Conservation (phyloP, 306 rosid species). For the Castanea crenata region DNA sequence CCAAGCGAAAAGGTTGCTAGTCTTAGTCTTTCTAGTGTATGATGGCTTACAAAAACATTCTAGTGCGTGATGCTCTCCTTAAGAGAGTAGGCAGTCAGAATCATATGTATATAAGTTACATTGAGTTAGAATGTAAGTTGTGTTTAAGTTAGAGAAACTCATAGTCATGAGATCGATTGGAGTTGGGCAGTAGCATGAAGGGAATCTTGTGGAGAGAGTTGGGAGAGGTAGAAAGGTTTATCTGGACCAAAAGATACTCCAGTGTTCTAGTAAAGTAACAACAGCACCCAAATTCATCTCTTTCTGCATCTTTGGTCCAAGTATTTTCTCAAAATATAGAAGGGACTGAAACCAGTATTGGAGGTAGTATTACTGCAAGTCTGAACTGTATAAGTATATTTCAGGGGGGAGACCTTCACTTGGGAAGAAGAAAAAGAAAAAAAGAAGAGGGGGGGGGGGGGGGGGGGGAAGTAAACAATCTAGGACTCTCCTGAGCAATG, state of each 20-base stretch:
- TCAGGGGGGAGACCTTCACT: too few species aligned
- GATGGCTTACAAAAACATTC: not conserved
- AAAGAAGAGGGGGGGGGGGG: too few species aligned
- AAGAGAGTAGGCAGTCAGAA: not conserved
- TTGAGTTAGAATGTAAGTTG: not conserved
- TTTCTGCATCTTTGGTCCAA: not conserved
- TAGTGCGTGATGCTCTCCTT: not conserved
- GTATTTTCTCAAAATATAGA: not conserved
- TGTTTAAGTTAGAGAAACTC: not conserved
- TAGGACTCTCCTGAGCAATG: too few species aligned
- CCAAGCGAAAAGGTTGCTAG: not conserved
- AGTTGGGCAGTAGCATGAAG: not conserved
- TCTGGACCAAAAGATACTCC: too few species aligned
- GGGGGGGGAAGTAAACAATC: too few species aligned
- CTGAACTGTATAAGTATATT: too few species aligned
- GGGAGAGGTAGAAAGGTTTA: not conserved
- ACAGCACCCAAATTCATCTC: not conserved
- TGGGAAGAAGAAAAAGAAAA: too few species aligned
- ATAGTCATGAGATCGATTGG: not conserved
- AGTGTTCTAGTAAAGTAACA: too few species aligned
- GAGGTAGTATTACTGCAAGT: too few species aligned
- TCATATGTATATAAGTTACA: not conserved
- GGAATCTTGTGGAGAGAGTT: not conserved
- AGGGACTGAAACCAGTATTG: too few species aligned
- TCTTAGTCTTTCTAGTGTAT: not conserved